phyloP scores from a whole-genome alignment of 306 rosid species.

The Oemleria cerasiformis region DNA sequence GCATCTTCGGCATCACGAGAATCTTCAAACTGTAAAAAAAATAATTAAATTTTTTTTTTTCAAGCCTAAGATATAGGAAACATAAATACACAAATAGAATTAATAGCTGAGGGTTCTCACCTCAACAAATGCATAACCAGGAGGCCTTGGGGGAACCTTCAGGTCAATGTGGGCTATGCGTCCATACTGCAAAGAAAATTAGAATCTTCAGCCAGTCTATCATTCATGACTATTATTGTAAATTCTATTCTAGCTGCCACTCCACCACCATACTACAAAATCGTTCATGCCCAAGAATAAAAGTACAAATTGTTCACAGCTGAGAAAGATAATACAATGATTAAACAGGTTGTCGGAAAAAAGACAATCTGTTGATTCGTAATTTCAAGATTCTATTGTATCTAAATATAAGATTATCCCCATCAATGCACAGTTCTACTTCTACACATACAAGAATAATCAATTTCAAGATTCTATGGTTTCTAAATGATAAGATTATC shows the following conservation, averaged over 20 bases:
- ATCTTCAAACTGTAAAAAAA: conserved; percentile 77
- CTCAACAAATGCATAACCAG: conserved; percentile 99
- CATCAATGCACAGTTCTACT: background rate
- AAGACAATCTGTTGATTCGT: background rate
- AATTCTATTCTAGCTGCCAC: background rate
- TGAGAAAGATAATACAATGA: too few relatives aligned
- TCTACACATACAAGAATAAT: background rate
- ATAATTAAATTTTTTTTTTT: background rate
- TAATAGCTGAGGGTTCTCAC: conserved; percentile 44
- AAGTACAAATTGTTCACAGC: background rate
- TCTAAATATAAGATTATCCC: background rate
- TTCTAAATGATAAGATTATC: background rate
- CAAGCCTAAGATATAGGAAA: background rate
- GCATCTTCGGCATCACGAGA: conserved; percentile 98
- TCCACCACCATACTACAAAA: background rate
- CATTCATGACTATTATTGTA: background rate
- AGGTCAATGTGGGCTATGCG: conserved; percentile 85
- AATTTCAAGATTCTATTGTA: background rate
- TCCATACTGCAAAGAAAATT: conserved; percentile 61
- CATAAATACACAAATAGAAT: background rate
- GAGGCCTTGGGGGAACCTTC: conserved; percentile 99
- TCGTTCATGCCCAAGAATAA: background rate
- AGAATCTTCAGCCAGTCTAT: conserved; percentile 3
- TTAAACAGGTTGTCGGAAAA: background rate
- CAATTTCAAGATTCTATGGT: background rate